phyloP scores from a whole-genome alignment of 108 stramenopile species.

The Pseudonitzschia multiseries region DNA sequence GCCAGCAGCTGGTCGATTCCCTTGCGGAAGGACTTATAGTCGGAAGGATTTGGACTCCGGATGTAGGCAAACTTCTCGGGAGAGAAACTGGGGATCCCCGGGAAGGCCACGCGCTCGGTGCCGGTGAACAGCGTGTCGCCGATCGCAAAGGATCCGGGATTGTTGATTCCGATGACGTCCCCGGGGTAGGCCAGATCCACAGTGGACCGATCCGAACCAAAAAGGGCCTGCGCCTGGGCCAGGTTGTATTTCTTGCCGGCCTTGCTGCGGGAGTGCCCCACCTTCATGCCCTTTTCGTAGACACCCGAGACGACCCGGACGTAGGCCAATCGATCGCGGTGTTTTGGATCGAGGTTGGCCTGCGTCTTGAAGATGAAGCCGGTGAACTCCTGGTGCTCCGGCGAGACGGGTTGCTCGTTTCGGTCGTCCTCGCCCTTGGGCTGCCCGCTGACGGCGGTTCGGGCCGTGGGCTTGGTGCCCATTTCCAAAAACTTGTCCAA shows the following conservation, averaged over 20 bases:
- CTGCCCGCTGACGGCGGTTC: constrained; percentile 41
- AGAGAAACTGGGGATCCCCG: constrained; percentile 92
- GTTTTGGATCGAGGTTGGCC: constrained; percentile 95
- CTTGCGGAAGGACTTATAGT: constrained; percentile 92
- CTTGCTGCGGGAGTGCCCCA: constrained; percentile 78
- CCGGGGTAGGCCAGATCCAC: constrained; percentile 93
- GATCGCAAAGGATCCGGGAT: constrained; percentile 90
- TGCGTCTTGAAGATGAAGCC: constrained; percentile 97
- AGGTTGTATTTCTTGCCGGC: constrained; percentile 86
- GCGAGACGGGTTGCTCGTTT: constrained; percentile 51
- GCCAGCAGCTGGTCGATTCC: constrained; percentile 90
- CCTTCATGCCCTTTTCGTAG: constrained; percentile 96
- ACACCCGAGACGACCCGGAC: constrained; percentile 87
- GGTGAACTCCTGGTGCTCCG: constrained; percentile 87
- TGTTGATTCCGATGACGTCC: constrained; percentile 96
- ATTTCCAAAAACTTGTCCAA: constrained; percentile 83
- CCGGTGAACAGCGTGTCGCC: constrained; percentile 88
- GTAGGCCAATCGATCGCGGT: constrained; percentile 94
- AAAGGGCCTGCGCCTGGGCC: constrained; percentile 92
- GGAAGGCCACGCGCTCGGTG: constrained; percentile 71
- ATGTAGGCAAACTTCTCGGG: constrained; percentile 94
- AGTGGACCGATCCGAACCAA: constrained; percentile 88
- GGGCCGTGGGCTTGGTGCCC: constrained; percentile 67
- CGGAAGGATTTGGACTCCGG: constrained; percentile 86
- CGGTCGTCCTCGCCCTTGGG: constrained; percentile 53